Percentiles rank a stretch among this genome's conserved stretches.
Evolutionary conservation across 257 asterid species (phyloP).

Genomic region (Eucommia ulmoides): DNA sequence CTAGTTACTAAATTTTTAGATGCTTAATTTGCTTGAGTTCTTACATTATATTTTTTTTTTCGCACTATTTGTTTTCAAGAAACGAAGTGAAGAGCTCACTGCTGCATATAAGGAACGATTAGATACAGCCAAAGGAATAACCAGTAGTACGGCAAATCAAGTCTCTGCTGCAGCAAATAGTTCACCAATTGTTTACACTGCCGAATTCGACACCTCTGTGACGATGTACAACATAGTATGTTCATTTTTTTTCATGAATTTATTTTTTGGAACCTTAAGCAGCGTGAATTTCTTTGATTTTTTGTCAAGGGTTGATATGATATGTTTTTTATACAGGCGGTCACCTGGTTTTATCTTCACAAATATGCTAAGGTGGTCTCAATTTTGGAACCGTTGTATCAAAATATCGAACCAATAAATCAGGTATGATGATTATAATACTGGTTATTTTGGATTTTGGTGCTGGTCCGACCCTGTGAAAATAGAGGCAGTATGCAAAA

Average conservation of each 20-base stretch:
- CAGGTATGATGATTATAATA: slow-evolving; percentile 40
- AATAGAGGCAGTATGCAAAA: too few species aligned
- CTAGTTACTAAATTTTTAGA: too few species aligned
- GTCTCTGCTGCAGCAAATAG: slow-evolving; percentile 19
- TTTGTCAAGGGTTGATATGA: slow-evolving; percentile 10
- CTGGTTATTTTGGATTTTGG: neutral
- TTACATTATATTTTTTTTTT: neutral
- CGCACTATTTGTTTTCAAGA: slow-evolving; percentile 27
- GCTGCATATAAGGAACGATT: slow-evolving; percentile 37
- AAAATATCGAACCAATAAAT: slow-evolving; percentile 73
- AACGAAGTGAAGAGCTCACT: slow-evolving; percentile 49
- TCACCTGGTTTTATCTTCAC: slow-evolving; percentile 82
- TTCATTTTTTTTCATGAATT: slow-evolving; percentile 8
- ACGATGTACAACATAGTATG: slow-evolving; percentile 62
- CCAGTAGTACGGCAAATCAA: slow-evolving; percentile 18
- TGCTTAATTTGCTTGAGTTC: neutral
- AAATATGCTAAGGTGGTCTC: slow-evolving; percentile 66
- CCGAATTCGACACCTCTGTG: slow-evolving; percentile 51
- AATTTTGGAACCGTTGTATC: slow-evolving; percentile 61
- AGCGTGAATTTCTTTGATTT: slow-evolving; percentile 5
- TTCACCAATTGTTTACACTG: slow-evolving; percentile 32
- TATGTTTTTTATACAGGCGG: slow-evolving; percentile 47
- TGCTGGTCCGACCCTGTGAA: too few species aligned
- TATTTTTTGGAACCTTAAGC: neutral
- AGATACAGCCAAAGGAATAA: slow-evolving; percentile 41